These are phyloP conservation scores for Parietichytrium sp. DNA, from an alignment of 108 stramenopile species.

Conservation along the genomic window DNA sequence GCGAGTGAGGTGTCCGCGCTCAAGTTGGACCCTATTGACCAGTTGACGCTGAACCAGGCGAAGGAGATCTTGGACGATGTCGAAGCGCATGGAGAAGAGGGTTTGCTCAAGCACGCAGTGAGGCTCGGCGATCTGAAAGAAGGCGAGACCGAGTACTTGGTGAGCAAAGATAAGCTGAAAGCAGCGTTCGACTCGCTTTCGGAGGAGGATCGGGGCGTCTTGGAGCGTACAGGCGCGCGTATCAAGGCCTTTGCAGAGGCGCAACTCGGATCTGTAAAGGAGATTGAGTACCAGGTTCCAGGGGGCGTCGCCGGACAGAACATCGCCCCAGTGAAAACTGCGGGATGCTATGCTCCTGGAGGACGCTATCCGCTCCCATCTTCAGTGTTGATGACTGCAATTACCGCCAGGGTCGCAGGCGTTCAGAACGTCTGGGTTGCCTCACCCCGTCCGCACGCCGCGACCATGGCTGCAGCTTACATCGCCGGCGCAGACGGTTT, in stretches of 20 bases:
- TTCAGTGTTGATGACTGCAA: slow-evolving; percentile 94
- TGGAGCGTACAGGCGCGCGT: slow-evolving; percentile 75
- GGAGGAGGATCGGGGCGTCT: slow-evolving; percentile 61
- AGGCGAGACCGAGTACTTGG: slow-evolving; percentile 34
- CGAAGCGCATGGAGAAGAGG: slow-evolving; percentile 42
- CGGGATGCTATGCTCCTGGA: slow-evolving; percentile 98
- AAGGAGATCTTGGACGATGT: slow-evolving; percentile 4
- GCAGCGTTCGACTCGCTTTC: slow-evolving; percentile 51
- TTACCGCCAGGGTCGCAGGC: slow-evolving; percentile 92
- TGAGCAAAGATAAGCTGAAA: slow-evolving; percentile 48
- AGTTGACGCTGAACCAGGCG: background rate
- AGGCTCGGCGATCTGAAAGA: slow-evolving; percentile 54
- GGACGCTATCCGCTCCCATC: slow-evolving; percentile 96
- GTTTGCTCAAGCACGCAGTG: slow-evolving; percentile 47
- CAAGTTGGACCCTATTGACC: slow-evolving; percentile 27
- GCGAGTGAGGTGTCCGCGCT: slow-evolving; percentile 1
- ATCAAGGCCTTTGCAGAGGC: slow-evolving; percentile 82
- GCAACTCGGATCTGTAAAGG: slow-evolving; percentile 77
- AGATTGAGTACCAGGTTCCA: slow-evolving; percentile 84
- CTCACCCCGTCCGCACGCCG: slow-evolving; percentile 81
- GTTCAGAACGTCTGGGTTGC: slow-evolving; percentile 84
- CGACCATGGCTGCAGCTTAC: slow-evolving; percentile 88
- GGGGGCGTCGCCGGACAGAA: slow-evolving; percentile 93
- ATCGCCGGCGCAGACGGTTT: slow-evolving; percentile 82
- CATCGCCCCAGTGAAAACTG: slow-evolving; percentile 83